phyloP scores from a whole-genome alignment of 169 alveolate species.

The Amoebophrya sp. region DNA sequence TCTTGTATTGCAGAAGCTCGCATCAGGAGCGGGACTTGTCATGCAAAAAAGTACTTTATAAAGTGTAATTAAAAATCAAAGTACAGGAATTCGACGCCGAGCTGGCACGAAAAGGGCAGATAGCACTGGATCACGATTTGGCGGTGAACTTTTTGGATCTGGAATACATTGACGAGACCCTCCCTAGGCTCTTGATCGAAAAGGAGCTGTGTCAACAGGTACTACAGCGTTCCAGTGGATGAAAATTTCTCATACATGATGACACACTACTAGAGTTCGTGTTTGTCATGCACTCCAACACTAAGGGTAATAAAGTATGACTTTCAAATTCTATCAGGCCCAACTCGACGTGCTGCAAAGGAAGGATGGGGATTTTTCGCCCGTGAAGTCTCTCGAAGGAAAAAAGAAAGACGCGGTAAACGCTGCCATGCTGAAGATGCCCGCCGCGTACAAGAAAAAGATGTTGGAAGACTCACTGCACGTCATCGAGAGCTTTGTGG shows the following conservation, averaged over 20 bases:
- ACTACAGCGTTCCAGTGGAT: not conserved
- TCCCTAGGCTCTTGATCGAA: not conserved
- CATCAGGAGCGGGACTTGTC: no score
- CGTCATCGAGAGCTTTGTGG: not conserved
- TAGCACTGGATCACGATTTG: not conserved
- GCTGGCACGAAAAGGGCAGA: not conserved
- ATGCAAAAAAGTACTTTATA: no score
- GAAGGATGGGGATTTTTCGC: not conserved
- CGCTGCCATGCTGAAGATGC: not conserved
- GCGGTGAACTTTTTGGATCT: not conserved
- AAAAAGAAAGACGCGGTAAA: not conserved
- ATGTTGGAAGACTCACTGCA: not conserved
- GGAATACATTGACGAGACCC: not conserved
- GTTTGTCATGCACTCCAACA: no score
- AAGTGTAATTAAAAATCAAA: no score
- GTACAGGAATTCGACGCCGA: not conserved
- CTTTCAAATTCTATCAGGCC: no score
- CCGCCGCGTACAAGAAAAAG: not conserved
- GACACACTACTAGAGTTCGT: no score
- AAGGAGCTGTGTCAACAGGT: not conserved
- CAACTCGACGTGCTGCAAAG: not conserved
- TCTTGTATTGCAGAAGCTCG: no score
- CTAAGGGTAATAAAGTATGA: no score
- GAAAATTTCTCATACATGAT: no score
- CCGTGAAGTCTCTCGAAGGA: not conserved